These are phyloP conservation scores for Ophiostoma pallidulum DNA, from an alignment of 2,329 filamentous ascomycete genomes.

Conservation along the genomic window DNA sequence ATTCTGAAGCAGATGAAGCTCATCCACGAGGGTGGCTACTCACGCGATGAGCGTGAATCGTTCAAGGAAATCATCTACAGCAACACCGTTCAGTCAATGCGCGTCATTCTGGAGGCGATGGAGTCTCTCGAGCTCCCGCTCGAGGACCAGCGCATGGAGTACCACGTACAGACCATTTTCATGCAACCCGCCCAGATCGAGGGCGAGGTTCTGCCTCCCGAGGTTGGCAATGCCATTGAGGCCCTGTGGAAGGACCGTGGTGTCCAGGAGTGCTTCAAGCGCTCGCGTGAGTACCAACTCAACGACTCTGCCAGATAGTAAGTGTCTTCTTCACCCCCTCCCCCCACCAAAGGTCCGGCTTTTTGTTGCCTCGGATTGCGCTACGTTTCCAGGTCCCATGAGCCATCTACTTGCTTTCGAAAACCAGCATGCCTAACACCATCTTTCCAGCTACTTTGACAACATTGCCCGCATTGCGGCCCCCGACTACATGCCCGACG, in stretches of 20 bases:
- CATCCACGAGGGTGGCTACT: conserved; percentile 98
- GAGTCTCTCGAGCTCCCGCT: conserved; percentile 68
- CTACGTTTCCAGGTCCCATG: no score
- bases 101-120: conserved; percentile 60
- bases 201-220: conserved; percentile 84
- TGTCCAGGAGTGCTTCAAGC: conserved; percentile 90
- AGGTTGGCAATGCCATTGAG: conserved; percentile 88
- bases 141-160: conserved; percentile 86
- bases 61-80: conserved; percentile 65
- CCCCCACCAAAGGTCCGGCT: background rate
- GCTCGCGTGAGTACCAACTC: conserved; percentile 89
- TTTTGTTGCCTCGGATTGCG: no score
- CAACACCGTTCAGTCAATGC: conserved; percentile 62
- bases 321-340: background rate
- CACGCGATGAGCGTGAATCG: conserved; percentile 68
- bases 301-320: conserved; percentile 96
- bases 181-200: conserved; percentile 97
- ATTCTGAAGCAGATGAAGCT: conserved; percentile 98
- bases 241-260: conserved; percentile 87
- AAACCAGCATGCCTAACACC: background rate
- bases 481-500: conserved; percentile 87
- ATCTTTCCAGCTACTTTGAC: conserved; percentile 70
- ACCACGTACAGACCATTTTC: conserved; percentile 97
- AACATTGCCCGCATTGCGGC: conserved; percentile 85
- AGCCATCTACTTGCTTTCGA: background rate